A percentile compares a stretch with the other conserved stretches of the same genome.
phyloP scores from a whole-genome alignment of 1,284 basidiomycete genomes.

The Boletus calvinii region DNA sequence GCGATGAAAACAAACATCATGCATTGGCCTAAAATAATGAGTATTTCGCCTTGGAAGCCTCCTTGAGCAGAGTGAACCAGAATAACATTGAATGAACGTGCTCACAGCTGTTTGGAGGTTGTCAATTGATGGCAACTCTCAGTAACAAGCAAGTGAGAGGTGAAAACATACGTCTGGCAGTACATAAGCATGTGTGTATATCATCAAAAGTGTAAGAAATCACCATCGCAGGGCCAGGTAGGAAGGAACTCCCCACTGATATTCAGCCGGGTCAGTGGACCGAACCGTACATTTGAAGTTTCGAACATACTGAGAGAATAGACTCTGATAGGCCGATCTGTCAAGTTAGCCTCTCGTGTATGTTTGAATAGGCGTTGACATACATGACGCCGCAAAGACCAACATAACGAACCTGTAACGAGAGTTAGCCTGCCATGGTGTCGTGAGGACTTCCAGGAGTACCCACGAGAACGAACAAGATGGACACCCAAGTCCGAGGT shows the following conservation, averaged over 20 bases:
- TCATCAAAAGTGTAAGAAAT: neutral
- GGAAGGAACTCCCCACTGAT: conserved; percentile 6
- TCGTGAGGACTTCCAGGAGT: neutral
- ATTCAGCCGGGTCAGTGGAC: neutral
- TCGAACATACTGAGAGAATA: neutral
- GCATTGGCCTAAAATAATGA: conserved; percentile 4
- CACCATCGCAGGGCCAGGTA: conserved; percentile 5
- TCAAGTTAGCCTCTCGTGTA: neutral
- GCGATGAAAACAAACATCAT: neutral
- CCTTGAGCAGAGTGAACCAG: neutral
- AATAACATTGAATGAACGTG: neutral
- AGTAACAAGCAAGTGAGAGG: neutral
- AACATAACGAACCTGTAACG: conserved; percentile 5
- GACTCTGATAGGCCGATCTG: neutral
- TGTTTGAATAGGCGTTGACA: neutral
- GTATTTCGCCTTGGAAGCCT: neutral
- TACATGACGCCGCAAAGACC: conserved; percentile 2
- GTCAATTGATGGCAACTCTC: neutral
- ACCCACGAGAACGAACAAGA: conserved; percentile 7
- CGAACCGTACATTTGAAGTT: neutral
- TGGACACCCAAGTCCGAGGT: conserved; percentile 7
- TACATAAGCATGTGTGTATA: neutral
- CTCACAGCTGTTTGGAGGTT: conserved; percentile 8
- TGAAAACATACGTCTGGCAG: neutral
- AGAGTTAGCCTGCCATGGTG: neutral